These are phyloP conservation scores for Trichoderma citrinoviride DNA, from an alignment of 2,329 filamentous ascomycete species.

Conservation along the genomic window DNA sequence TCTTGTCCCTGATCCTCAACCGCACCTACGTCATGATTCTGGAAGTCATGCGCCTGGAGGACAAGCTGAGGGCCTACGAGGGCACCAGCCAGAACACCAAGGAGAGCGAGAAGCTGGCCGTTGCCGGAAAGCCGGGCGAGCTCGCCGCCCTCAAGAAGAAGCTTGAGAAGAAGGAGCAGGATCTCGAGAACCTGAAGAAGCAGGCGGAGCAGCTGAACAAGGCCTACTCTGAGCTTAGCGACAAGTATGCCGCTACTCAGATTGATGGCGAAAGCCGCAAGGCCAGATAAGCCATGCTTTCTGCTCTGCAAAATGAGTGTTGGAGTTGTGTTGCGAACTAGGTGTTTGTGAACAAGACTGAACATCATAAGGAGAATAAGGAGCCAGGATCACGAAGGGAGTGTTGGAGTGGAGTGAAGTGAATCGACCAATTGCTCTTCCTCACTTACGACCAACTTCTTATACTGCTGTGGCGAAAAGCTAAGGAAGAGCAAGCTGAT, in stretches of 20 bases:
- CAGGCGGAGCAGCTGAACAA: slow-evolving; percentile 78
- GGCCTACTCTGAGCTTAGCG: slow-evolving; percentile 83
- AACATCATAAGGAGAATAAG: not conserved
- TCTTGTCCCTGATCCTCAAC: slow-evolving; percentile 98
- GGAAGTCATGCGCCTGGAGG: slow-evolving; percentile 85
- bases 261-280: slow-evolving; percentile 56
- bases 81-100: slow-evolving; percentile 54
- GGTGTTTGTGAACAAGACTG: not conserved
- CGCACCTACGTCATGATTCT: slow-evolving; percentile 98
- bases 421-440: not conserved
- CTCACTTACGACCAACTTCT: not conserved
- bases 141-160: slow-evolving; percentile 68
- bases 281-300: slow-evolving; percentile 34
- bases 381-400: not conserved
- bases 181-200: slow-evolving; percentile 87
- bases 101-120: slow-evolving; percentile 68
- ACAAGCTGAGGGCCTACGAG: slow-evolving; percentile 82
- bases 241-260: slow-evolving; percentile 68
- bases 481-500: not conserved
- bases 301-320: not conserved
- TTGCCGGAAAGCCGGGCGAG: slow-evolving; percentile 72
- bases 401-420: not conserved
- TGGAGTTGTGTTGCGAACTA: not conserved
- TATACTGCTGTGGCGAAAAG: not conserved
- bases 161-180: slow-evolving; percentile 74